Evolutionary conservation across 768 basidiomycete genomes (phyloP).

Genomic region (Coprinopsis cinerea): DNA sequence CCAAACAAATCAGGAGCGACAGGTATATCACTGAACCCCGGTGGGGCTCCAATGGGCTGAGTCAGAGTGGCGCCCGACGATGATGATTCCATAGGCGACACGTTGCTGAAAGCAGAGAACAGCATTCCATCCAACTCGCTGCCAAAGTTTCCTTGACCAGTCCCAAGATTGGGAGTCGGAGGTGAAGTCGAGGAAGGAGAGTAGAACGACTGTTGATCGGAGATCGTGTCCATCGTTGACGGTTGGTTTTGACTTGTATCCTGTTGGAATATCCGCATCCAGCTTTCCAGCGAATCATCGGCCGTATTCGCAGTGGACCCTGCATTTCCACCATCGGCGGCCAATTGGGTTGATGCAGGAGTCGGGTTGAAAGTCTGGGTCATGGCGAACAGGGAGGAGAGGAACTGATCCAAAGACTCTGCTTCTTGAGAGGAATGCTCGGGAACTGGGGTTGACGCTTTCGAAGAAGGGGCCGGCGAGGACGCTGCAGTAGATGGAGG

Average conservation of each 20-base stretch:
- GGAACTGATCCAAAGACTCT: not conserved
- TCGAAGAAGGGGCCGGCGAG: not conserved
- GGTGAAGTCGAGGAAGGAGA: not conserved
- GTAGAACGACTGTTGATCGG: too few species aligned
- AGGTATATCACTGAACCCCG: not conserved
- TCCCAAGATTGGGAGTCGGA: not conserved
- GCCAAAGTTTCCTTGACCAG: not conserved
- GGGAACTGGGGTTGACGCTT: slow-evolving; percentile 4
- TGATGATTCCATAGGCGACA: too few species aligned
- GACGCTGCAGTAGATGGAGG: not conserved
- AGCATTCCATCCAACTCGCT: not conserved
- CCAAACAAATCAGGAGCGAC: too few species aligned
- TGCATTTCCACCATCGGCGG: not conserved
- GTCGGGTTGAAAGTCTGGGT: not conserved
- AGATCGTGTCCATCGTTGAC: not conserved
- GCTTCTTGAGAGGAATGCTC: not conserved
- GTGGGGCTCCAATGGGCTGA: not conserved
- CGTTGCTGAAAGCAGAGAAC: not conserved
- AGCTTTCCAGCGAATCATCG: slow-evolving; percentile 4
- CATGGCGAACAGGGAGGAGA: slow-evolving; percentile 5
- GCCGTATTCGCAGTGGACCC: not conserved
- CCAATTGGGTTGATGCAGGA: not conserved
- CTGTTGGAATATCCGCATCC: slow-evolving; percentile 5
- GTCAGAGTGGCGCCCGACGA: not conserved
- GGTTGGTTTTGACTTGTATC: not conserved